Evolutionary conservation across 106 monocot species (phyloP), one percentile per base, ranked within the genome.

Genomic region (Alisma plantagoaquatica): DNA sequence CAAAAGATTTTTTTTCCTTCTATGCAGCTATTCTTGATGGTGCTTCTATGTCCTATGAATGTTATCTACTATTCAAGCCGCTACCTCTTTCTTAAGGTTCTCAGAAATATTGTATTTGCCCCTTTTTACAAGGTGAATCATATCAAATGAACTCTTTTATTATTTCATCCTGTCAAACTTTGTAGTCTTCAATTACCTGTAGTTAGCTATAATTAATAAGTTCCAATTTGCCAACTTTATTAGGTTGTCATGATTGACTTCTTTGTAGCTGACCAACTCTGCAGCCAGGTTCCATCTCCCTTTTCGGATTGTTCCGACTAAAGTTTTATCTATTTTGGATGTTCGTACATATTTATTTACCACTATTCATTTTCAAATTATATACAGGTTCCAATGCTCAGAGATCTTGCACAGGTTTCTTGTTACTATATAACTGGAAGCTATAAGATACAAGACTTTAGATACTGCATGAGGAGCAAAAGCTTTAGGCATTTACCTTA

Each of bases 381-480:
- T 31, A 46, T 60, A 48, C 52, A 96, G 96, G 85, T 98, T 8
- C 98, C 98, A 16, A 67, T 84, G 82, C 73, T 98, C 3, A 66
- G 98, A 33, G 90, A 72, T 66, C 49, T 98, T 54, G 98, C 89
- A 67, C 82, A 82, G 48, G 66, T 90, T 8, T 71, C 85, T 17
- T 98, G 98, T 70, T 98, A 98, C 67, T 98, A 98, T 69, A 68
- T 98, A 49, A 98, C 85, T 14, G 85, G 98, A n/a, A 98, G 98
- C 67, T 98, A 79, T 56, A 85, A 72, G 38, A 90, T 66, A 14
- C 90, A 90, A 59, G 82, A 98, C 60, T 98, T 79, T 53, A 77
- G 82, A 8, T 85, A 74, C 60, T 98, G 98, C 79, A 67, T 54
- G 41, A 78, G 68, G 27, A 66, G 73, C n/a, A 61, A 73, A 19